phyloP scores from a whole-genome alignment of 805 yeast genomes.

The Kuraishia hungarica region DNA sequence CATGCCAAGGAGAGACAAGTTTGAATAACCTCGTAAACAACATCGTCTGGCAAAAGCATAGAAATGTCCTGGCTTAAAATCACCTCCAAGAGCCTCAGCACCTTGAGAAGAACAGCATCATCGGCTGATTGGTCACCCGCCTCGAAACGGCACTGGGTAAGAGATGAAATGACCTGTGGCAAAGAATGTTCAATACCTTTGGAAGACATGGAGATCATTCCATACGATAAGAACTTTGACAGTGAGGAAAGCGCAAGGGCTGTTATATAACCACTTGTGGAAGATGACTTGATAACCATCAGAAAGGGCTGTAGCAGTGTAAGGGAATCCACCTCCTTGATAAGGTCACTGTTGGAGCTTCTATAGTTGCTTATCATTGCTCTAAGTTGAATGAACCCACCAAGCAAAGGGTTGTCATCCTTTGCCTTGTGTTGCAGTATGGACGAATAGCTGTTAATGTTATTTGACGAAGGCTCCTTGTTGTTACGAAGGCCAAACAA shows the following conservation, averaged over 20 bases:
- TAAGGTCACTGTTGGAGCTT: constrained; percentile 11
- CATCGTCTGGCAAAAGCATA: constrained; percentile 65
- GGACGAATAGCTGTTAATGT: not conserved
- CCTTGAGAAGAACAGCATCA: constrained; percentile 83
- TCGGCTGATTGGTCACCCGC: constrained; percentile 90
- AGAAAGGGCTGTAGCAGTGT: constrained; percentile 83
- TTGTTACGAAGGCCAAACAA: constrained; percentile 14
- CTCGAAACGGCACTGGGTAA: constrained; percentile 93
- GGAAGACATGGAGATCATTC: constrained; percentile 49
- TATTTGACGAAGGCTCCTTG: constrained; percentile 14
- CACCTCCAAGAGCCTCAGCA: constrained; percentile 62
- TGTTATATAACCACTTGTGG: constrained; percentile 82
- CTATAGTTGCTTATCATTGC: constrained; percentile 53
- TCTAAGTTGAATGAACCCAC: constrained; percentile 74
- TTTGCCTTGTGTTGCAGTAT: constrained; percentile 9
- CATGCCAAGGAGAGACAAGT: constrained; percentile 89
- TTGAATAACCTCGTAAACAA: constrained; percentile 81
- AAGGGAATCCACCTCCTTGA: constrained; percentile 56
- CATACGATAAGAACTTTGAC: constrained; percentile 62
- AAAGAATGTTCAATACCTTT: constrained; percentile 48
- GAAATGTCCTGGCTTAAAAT: constrained; percentile 62
- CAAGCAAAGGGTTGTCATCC: constrained; percentile 49
- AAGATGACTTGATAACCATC: constrained; percentile 71
- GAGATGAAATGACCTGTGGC: constrained; percentile 59
- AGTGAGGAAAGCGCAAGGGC: constrained; percentile 71